Conservation (phyloP, 805 yeast species). For the Starmerella powellii region DNA sequence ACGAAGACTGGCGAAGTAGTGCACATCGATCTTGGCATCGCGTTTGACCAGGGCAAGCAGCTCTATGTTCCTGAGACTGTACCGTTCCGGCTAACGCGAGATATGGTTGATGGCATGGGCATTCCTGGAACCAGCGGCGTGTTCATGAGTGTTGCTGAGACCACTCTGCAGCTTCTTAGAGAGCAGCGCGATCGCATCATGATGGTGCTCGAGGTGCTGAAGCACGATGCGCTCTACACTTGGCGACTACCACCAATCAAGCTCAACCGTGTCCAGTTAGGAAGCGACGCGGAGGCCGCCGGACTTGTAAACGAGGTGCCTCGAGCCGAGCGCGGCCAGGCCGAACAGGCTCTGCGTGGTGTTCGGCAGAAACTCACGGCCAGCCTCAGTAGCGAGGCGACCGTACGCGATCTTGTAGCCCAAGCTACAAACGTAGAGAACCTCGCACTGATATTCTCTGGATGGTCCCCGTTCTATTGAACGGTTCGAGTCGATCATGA, state of each 20-base stretch:
- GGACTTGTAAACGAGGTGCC: not conserved
- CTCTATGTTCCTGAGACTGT: constrained; percentile 84
- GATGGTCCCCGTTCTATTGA: constrained; percentile 31
- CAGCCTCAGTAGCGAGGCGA: constrained; percentile 70
- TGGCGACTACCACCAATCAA: constrained; percentile 76
- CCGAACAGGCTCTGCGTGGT: constrained; percentile 60
- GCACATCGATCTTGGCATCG: constrained; percentile 92
- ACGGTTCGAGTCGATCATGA: too few species aligned
- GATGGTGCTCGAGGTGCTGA: constrained; percentile 71
- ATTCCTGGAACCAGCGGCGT: constrained; percentile 71
- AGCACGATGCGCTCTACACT: constrained; percentile 85
- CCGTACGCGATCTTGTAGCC: constrained; percentile 64
- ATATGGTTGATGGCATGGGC: constrained; percentile 88
- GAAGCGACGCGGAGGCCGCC: not conserved
- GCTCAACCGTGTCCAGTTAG: constrained; percentile 22
- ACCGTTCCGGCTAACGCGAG: constrained; percentile 84
- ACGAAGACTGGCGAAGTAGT: constrained; percentile 76
- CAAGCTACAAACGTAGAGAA: constrained; percentile 61
- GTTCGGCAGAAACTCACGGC: constrained; percentile 63
- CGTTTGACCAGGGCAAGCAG: constrained; percentile 84
- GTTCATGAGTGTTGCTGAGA: constrained; percentile 61
- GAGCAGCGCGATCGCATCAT: constrained; percentile 54
- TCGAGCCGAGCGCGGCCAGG: constrained; percentile 39
- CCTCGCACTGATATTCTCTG: constrained; percentile 56
- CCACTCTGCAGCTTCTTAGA: constrained; percentile 55